These are phyloP conservation scores for Suillus placidus DNA, from an alignment of 768 basidiomycete species.

Conservation along the genomic window DNA sequence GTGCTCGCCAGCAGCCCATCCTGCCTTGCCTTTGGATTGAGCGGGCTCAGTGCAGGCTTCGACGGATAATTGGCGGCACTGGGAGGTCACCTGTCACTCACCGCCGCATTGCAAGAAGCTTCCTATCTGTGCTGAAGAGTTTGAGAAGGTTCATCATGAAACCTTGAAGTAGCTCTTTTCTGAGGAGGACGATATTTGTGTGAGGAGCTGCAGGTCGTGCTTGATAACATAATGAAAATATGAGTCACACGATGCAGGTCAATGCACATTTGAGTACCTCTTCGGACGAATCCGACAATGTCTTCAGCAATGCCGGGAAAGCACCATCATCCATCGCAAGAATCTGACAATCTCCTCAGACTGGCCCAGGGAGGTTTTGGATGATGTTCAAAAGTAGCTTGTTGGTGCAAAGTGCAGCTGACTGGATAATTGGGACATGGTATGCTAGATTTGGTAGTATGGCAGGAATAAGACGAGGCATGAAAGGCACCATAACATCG, in stretches of 20 bases:
- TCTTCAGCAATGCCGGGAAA: constrained; percentile 94
- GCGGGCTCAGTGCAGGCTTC: constrained; percentile 60
- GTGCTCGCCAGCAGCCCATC: constrained; percentile 43
- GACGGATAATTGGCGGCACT: constrained; percentile 32
- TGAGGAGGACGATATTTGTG: constrained; percentile 94
- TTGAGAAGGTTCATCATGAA: constrained; percentile 93
- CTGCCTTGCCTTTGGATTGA: constrained; percentile 71
- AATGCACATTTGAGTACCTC: constrained; percentile 53
- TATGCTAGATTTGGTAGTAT: constrained; percentile 95
- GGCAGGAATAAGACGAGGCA: constrained; percentile 88
- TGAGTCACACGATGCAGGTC: constrained; percentile 7
- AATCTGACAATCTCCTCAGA: constrained; percentile 56
- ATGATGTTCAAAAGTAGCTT: constrained; percentile 84
- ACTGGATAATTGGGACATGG: constrained; percentile 85
- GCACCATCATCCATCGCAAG: constrained; percentile 96
- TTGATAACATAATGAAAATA: constrained; percentile 75
- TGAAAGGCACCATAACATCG: constrained; percentile 93
- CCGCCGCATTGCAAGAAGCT: constrained; percentile 72
- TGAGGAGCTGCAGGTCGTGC: constrained; percentile 91
- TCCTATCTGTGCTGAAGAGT: constrained; percentile 91
- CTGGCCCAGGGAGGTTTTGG: constrained; percentile 77
- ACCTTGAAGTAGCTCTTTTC: constrained; percentile 95
- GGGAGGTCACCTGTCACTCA: constrained; percentile 59
- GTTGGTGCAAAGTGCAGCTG: constrained; percentile 85
- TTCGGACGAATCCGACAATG: constrained; percentile 93